Evolutionary conservation across 129 eudicot species (phyloP).

Genomic region (Lonicera japonica): DNA sequence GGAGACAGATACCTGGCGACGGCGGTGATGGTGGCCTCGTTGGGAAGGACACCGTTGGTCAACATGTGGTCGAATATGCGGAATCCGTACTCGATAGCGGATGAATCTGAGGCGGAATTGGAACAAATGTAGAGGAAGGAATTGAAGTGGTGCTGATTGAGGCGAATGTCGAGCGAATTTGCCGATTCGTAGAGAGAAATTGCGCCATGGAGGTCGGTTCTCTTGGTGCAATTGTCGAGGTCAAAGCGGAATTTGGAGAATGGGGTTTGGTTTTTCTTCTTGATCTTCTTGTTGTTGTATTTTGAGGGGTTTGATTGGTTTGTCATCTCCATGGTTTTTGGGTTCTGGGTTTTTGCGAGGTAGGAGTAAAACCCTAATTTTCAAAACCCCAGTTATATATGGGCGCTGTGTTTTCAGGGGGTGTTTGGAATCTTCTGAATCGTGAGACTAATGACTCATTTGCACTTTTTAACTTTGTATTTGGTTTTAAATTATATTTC

Average conservation of each 20-base stretch:
- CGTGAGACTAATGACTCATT: too few species aligned
- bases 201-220: conserved; percentile 45
- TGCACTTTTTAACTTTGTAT: too few species aligned
- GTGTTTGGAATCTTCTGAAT: background rate
- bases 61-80: conserved; percentile 40
- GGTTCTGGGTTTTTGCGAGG: background rate
- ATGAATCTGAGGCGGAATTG: conserved; percentile 23
- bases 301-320: background rate
- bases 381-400: background rate
- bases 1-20: too few species aligned
- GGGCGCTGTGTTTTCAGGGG: too few species aligned
- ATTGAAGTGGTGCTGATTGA: conserved; percentile 51
- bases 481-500: too few species aligned
- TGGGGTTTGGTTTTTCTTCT: conserved; percentile 43
- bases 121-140: conserved; percentile 70
- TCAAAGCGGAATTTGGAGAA: conserved; percentile 44
- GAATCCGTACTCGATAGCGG: conserved; percentile 55
- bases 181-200: conserved; percentile 55
- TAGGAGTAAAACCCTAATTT: background rate
- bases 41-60: conserved; percentile 40
- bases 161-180: conserved; percentile 34
- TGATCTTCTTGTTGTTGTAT: conserved; percentile 23
- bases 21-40: conserved; percentile 62
- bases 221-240: conserved; percentile 52
- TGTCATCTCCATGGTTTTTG: background rate